Base-by-base conservation (phyloP, 495 filamentous ascomycete genomes). In the Penicillium crystallinum region DNA sequence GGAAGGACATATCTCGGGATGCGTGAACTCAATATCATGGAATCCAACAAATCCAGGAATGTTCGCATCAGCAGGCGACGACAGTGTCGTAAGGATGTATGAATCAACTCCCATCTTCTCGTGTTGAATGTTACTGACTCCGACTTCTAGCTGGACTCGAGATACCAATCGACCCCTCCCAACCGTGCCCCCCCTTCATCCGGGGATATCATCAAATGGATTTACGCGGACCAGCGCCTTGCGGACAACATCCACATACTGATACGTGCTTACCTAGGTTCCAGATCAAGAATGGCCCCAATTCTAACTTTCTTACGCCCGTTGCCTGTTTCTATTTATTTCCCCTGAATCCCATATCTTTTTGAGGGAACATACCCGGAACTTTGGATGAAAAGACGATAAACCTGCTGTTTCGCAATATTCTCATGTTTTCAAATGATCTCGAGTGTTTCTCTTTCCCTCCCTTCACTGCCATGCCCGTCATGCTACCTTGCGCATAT, bases 61-160 rank as follows among this genome's bases (percentile, higher is more conserved):
- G 78, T 95, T 96, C 68, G 93, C 91, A 7, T 89, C 90, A 10
- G 91, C 88, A 52, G 92, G 93, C 4, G 93, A 98, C 65, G 93
- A 98, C 61, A 71, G 74, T 36, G 83, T 81, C 61, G 85, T 97
- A 47, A 84, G 88, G 66, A 95, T 98, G 91, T 96, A 77, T 61
- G 65, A n/a, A 17, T n/a, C 15, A 18, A 22, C 21, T 15, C 15
- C 53, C 23, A 11, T 12, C 18, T 27, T 21, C 22, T 35, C 17
- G 6, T 37, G 10, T 6, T n/a, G 23, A 15, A 29, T 27, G n/a
- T 31, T 11, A 9, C 65, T 74, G 49, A 74, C 56, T 2, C 4
- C 3, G 11, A 33, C 11, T 30, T 45, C 7, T 22, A 77, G 74
- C 46, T 77, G 74, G 74, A 67, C 71, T 37, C 65, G 61, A 58